Evolutionary conservation across 2,329 filamentous ascomycete genomes (phyloP).

Genomic region (Talaromyces rugulosus): DNA sequence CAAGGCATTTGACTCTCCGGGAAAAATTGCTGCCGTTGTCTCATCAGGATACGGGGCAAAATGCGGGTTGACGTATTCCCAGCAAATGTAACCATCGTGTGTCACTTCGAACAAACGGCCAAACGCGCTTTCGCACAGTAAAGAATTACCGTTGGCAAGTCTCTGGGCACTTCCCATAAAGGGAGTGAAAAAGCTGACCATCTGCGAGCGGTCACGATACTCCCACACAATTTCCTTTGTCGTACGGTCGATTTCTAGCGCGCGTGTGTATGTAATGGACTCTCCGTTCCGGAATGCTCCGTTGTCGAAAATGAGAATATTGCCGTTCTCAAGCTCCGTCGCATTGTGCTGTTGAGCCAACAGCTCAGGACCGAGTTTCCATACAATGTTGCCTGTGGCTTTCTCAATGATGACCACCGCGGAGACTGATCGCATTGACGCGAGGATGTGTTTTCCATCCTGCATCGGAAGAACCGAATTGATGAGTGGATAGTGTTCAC

Average conservation of each 20-base stretch:
- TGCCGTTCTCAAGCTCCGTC: constrained; percentile 37
- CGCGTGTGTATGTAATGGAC: constrained; percentile 40
- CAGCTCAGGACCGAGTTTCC: constrained; percentile 38
- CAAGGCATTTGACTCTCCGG: constrained; percentile 40
- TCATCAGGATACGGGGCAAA: constrained; percentile 36
- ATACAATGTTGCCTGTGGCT: constrained; percentile 38
- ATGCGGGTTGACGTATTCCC: constrained; percentile 43
- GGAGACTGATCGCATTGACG: constrained; percentile 40
- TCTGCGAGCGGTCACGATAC: constrained; percentile 36
- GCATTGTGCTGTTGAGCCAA: constrained; percentile 46
- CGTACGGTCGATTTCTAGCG: constrained; percentile 36
- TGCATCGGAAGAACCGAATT: constrained; percentile 38
- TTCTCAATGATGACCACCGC: constrained; percentile 42
- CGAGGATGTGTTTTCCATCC: constrained; percentile 40
- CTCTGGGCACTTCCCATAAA: constrained; percentile 47
- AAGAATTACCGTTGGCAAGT: constrained; percentile 38
- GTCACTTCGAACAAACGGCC: constrained; percentile 46
- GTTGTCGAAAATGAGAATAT: constrained; percentile 46
- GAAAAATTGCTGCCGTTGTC: constrained; percentile 37
- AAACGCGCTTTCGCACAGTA: constrained; percentile 42
- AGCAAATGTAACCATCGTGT: constrained; percentile 35
- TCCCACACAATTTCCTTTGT: constrained; percentile 43
- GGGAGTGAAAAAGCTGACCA: constrained; percentile 42
- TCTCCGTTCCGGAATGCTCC: constrained; percentile 39
- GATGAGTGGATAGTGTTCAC: constrained; percentile 42